A percentile compares a stretch with the other conserved stretches of the same genome.
Conservation (phyloP, 768 basidiomycete species). For the Dacryopinax primogenitus region DNA sequence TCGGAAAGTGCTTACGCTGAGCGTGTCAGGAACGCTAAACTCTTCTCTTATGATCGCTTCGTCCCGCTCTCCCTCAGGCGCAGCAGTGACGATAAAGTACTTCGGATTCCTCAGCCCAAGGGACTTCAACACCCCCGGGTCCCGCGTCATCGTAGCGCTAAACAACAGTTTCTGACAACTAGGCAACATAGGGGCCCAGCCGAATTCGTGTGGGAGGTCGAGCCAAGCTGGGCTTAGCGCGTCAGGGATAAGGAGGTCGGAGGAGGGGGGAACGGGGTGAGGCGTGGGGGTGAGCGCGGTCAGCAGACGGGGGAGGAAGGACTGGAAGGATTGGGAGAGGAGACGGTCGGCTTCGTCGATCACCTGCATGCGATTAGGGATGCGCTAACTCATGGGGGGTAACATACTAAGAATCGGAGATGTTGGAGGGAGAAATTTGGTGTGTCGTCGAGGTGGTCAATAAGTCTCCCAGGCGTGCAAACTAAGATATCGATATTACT, state of each 20-base stretch:
- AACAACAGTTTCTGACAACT: conserved; percentile 92
- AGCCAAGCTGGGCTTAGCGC: conserved; percentile 52
- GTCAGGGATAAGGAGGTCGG: conserved; percentile 30
- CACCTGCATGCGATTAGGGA: no score
- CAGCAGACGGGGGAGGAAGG: conserved; percentile 79
- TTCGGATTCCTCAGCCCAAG: conserved; percentile 65
- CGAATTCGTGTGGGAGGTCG: conserved; percentile 31
- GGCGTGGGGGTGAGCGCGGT: conserved; percentile 44
- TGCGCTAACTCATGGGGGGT: neutral
- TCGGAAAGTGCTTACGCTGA: conserved; percentile 41
- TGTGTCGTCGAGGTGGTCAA: conserved; percentile 83
- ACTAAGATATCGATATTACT: conserved; percentile 89
- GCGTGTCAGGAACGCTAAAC: conserved; percentile 66
- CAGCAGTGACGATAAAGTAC: conserved; percentile 63
- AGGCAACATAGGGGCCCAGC: conserved; percentile 46
- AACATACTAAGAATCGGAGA: conserved; percentile 78
- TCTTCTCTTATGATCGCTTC: conserved; percentile 50
- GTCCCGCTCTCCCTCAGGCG: conserved; percentile 24
- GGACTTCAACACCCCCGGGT: conserved; percentile 84
- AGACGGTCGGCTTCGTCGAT: conserved; percentile 98
- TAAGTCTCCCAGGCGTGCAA: conserved; percentile 88
- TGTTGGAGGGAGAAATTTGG: conserved; percentile 87
- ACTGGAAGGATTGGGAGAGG: conserved; percentile 88
- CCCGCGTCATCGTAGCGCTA: conserved; percentile 87
- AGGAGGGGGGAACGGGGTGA: neutral